A percentile compares a stretch with the other conserved stretches of the same genome.
Evolutionary conservation across 495 filamentous ascomycete genomes (phyloP).

Genomic region (Aspergillus wentii): DNA sequence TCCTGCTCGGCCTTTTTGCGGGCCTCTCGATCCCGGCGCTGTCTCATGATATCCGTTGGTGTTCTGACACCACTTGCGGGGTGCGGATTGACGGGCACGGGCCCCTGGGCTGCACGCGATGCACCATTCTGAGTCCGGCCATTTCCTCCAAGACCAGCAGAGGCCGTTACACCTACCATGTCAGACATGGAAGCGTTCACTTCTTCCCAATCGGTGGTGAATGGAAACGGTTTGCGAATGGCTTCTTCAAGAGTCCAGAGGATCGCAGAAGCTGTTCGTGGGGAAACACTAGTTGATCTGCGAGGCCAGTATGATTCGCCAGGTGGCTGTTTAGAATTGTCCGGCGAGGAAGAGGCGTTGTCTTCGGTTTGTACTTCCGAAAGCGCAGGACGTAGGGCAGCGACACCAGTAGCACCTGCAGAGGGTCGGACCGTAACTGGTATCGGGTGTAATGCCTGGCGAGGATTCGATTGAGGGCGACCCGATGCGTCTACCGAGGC

Average conservation of each 20-base stretch:
- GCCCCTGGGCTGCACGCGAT: conserved; percentile 39
- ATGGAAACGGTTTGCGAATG: conserved; percentile 73
- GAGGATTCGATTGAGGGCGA: conserved; percentile 21
- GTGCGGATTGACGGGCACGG: conserved; percentile 41
- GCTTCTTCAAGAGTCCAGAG: conserved; percentile 90
- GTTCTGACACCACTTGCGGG: conserved; percentile 42
- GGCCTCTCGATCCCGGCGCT: conserved; percentile 64
- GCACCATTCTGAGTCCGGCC: conserved; percentile 46
- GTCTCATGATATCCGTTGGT: conserved; percentile 73
- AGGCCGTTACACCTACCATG: conserved; percentile 54
- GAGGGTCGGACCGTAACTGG: conserved; percentile 20
- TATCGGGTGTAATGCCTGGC: conserved; percentile 25
- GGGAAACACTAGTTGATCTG: conserved; percentile 54
- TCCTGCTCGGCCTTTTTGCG: conserved; percentile 57
- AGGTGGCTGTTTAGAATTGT: conserved; percentile 29
- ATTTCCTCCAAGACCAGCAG: conserved; percentile 31
- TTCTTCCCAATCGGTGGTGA: conserved; percentile 81
- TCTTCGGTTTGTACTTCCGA: conserved; percentile 37
- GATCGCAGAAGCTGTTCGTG: conserved; percentile 70
- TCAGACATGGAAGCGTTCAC: conserved; percentile 95
- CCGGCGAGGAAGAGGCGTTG: conserved; percentile 33
- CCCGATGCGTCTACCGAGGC: conserved; percentile 30
- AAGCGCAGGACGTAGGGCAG: conserved; percentile 26
- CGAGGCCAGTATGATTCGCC: conserved; percentile 47
- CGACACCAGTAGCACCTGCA: conserved; percentile 14